These are phyloP conservation scores for Leucocoprinus birnbaumii DNA, from an alignment of 768 basidiomycete species.

Conservation along the genomic window DNA sequence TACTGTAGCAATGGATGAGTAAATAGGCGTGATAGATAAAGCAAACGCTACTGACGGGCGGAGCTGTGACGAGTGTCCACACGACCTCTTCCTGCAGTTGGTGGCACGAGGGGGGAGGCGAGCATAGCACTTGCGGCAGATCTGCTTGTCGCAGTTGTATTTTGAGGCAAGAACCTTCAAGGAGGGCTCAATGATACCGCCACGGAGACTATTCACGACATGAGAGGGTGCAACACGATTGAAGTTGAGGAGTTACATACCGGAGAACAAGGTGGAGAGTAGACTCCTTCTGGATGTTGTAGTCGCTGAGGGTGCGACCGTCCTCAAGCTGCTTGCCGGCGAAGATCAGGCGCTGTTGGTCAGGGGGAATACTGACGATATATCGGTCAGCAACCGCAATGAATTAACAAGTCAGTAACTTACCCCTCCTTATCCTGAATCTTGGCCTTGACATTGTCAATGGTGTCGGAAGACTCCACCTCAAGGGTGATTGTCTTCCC, in stretches of 20 bases:
- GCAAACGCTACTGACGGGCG: conserved; percentile 66
- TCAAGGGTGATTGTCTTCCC: conserved; percentile 98
- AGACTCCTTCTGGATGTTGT: conserved; percentile 98
- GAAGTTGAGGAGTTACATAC: conserved; percentile 38
- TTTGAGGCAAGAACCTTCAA: conserved; percentile 95
- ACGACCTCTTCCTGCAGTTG: conserved; percentile 96
- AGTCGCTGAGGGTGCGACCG: conserved; percentile 93
- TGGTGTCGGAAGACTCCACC: conserved; percentile 95
- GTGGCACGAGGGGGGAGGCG: conserved; percentile 99
- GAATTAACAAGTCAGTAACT: conserved; percentile 13
- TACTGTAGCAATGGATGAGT: conserved; percentile 42
- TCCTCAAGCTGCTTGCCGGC: conserved; percentile 99
- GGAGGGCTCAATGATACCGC: conserved; percentile 99
- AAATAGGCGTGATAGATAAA: not conserved
- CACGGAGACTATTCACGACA: conserved; percentile 67
- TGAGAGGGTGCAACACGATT: not conserved
- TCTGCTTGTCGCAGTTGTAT: conserved; percentile 99
- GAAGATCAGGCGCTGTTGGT: conserved; percentile 94
- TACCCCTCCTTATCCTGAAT: conserved; percentile 60
- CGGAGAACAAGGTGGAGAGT: conserved; percentile 97
- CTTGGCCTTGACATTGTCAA: conserved; percentile 90
- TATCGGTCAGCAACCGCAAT: not conserved
- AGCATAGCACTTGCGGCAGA: conserved; percentile 99
- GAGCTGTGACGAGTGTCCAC: conserved; percentile 89
- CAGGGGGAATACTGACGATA: conserved; percentile 74